Conservation (phyloP, 169 alveolate genomes). For the Cryptosporidium andersoni region DNA sequence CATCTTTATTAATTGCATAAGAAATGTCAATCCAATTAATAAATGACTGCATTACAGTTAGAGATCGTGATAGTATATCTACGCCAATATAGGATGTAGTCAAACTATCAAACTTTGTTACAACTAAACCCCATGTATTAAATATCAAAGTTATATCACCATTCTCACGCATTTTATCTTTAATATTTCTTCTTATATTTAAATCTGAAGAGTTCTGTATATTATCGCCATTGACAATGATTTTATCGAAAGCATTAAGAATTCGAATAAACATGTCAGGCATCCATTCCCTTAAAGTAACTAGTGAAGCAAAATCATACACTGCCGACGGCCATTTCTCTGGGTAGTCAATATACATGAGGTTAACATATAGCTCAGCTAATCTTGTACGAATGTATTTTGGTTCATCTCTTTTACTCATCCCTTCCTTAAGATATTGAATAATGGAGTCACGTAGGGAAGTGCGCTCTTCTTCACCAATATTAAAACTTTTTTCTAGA, state of each 20-base stretch:
- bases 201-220: conserved; percentile 33
- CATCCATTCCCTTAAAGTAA: conserved; percentile 21
- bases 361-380: conserved; percentile 36
- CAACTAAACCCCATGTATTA: conserved; percentile 48
- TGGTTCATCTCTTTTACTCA: not conserved
- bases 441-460: conserved; percentile 24
- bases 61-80: conserved; percentile 27
- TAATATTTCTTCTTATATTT: conserved; percentile 42
- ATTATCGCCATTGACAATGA: conserved; percentile 29
- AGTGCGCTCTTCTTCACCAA: conserved; percentile 3
- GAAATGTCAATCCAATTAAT: conserved; percentile 59
- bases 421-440: conserved; percentile 8
- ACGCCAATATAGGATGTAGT: not conserved
- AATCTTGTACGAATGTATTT: conserved; percentile 20
- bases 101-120: conserved; percentile 19
- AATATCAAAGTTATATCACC: conserved; percentile 50
- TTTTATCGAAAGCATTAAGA: conserved; percentile 35
- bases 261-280: conserved; percentile 61
- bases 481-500: not conserved
- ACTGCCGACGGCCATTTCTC: conserved; percentile 66
- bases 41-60: conserved; percentile 41
- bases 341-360: conserved; percentile 53
- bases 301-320: conserved; percentile 25
- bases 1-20: conserved; percentile 58
- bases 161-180: conserved; percentile 48